Conservation (phyloP, 768 basidiomycete genomes). For the Lyophyllum shimeji region DNA sequence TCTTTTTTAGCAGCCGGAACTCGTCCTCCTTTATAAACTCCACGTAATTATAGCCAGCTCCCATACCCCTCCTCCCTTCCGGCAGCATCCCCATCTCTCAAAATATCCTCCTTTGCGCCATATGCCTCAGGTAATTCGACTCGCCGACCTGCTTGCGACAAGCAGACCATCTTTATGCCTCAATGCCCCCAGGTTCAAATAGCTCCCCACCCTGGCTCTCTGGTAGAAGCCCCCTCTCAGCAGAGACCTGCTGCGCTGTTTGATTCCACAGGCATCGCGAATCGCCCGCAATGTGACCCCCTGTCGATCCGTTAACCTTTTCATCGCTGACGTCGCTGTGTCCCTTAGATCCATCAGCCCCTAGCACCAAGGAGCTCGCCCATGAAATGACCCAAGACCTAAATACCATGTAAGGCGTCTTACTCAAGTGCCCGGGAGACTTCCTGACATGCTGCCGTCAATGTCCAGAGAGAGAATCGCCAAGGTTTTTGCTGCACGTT, state of each 20-base stretch:
- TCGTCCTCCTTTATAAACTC: constrained; percentile 6
- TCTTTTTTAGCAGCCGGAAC: background rate
- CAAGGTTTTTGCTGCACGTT: constrained; percentile 27
- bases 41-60: background rate
- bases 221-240: constrained; percentile 3
- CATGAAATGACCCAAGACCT: constrained; percentile 30
- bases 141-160: background rate
- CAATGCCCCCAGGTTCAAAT: background rate
- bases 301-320: background rate
- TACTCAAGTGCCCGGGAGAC: background rate
- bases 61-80: no score
- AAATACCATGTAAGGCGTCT: constrained; percentile 26
- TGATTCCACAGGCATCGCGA: constrained; percentile 1
- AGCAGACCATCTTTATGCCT: background rate
- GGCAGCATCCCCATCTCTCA: background rate
- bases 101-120: background rate
- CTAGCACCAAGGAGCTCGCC: constrained; percentile 11
- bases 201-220: background rate
- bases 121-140: constrained; percentile 12
- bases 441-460: background rate
- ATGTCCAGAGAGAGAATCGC: constrained; percentile 32
- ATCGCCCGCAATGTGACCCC: constrained; percentile 9
- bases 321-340: background rate
- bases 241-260: background rate
- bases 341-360: background rate